Evolutionary conservation across 2,329 filamentous ascomycete species (phyloP).

Genomic region (Ceratocystis alfenasii): DNA sequence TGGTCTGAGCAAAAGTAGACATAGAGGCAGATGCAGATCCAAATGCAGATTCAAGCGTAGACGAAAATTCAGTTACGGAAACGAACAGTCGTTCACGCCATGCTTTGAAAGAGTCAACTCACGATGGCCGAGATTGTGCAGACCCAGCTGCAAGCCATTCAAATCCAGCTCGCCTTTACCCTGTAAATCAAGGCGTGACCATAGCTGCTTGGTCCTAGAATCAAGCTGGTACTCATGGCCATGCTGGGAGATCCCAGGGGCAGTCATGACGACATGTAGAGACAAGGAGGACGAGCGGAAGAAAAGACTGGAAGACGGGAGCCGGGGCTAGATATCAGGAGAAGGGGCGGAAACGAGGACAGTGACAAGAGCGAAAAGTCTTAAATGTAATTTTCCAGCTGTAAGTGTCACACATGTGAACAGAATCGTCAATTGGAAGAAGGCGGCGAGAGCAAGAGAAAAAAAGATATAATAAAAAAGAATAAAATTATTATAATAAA

Average conservation of each 20-base stretch:
- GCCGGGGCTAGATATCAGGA: background rate
- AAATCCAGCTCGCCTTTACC: slow-evolving; percentile 71
- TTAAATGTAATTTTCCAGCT: background rate
- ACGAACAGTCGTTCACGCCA: background rate
- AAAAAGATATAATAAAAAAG: background rate
- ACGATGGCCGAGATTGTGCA: slow-evolving; percentile 89
- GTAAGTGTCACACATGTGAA: slow-evolving; percentile 3
- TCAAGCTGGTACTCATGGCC: slow-evolving; percentile 47
- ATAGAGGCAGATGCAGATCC: background rate
- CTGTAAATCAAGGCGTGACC: slow-evolving; percentile 67
- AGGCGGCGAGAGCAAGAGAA: background rate
- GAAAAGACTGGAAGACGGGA: background rate
- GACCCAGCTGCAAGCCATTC: slow-evolving; percentile 68
- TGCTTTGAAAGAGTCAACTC: slow-evolving; percentile 25
- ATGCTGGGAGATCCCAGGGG: slow-evolving; percentile 15
- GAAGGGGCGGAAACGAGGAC: background rate
- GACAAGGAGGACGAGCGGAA: background rate
- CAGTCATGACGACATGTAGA: slow-evolving; percentile 17
- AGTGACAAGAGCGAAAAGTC: background rate
- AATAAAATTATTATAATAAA: background rate
- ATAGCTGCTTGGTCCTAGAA: slow-evolving; percentile 70
- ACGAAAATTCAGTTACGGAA: background rate
- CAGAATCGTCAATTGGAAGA: background rate
- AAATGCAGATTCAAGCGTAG: too few relatives aligned
- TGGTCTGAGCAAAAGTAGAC: background rate